Evolutionary conservation across 2,329 filamentous ascomycete genomes (phyloP), one percentile per base, ranked within the genome.

Genomic region (Aspergillus spinulosporus): DNA sequence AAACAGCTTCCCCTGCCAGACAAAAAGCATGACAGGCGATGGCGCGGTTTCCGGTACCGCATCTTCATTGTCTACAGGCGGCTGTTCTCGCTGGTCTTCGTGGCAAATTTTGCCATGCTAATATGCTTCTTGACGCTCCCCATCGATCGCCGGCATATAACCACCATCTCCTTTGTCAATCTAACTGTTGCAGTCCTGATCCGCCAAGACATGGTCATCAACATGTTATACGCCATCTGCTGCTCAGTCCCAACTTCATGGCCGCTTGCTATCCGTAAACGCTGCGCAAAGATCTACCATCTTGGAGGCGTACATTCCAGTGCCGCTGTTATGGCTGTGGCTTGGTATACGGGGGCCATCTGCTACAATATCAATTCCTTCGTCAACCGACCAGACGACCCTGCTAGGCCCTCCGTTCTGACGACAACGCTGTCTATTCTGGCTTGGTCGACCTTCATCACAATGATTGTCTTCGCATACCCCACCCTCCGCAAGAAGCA

Each of bases 21-120:
- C n/a, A 58, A 58, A 29, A 44, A 29, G 11, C 15, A 47, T 5
- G 7, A 6, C 14, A 55, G 52, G 21, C 29, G 11, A 6, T 32
- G 49, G 21, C 57, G 58, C 14, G 58, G 57, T 71, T 3, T 68
- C 72, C 56, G 72, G 76, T 49, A 75, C 73, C 51, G 31, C 67
- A 52, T 53, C 43, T 47, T 53, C 26, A 53, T 53, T 1, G 51
- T 83, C 28, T 86, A 86, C 62, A 78, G 83, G 26, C 77, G 80
- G 3, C 77, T 86, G 6, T 85, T 86, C 68, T 79, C 80, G 42
- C 49, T 84, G 7, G 73, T 83, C 31, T 77, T 81, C 58, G 61
- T 84, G 37, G 66, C 73, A 59, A 86, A 86, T 61, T 49, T 72
- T 9, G 62, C 68, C 15, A 62, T 66, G 3, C 52, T 62, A 4